Evolutionary conservation across 345 rosid species (phyloP).

Genomic region (Hibiscus mutabilis): DNA sequence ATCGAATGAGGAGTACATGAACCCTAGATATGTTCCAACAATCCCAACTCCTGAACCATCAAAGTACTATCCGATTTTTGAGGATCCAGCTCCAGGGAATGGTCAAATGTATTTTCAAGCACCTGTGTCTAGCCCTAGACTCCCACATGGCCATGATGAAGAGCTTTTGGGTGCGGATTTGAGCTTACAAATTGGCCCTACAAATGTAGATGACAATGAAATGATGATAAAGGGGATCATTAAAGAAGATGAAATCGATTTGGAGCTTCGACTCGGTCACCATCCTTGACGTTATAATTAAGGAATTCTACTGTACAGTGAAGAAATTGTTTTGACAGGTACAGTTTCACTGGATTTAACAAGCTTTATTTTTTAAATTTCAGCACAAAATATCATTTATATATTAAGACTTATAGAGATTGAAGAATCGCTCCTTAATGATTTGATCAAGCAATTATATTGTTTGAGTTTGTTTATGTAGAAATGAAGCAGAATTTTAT

Average conservation of each 20-base stretch:
- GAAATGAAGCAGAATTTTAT: background rate
- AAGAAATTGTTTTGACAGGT: background rate
- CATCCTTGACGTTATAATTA: constrained; percentile 4
- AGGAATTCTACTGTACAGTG: constrained; percentile 1
- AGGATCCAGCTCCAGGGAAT: constrained; percentile 17
- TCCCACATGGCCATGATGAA: constrained; percentile 14
- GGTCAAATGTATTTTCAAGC: constrained; percentile 19
- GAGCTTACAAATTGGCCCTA: constrained; percentile 44
- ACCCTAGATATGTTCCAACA: constrained; percentile 18
- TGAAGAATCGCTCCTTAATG: background rate
- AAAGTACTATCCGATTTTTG: constrained; percentile 14
- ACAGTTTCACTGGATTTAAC: background rate
- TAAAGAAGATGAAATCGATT: constrained; percentile 55
- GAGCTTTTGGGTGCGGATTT: constrained; percentile 41
- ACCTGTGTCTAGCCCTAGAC: constrained; percentile 10
- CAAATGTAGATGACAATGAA: constrained; percentile 19
- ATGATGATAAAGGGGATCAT: constrained; percentile 13
- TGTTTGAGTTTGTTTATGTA: background rate
- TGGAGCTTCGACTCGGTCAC: constrained; percentile 85
- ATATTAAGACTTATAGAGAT: background rate
- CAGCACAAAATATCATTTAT: background rate
- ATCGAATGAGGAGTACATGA: constrained; percentile 9
- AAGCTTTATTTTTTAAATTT: background rate
- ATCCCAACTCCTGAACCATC: constrained; percentile 15
- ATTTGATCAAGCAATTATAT: background rate